phyloP scores from a whole-genome alignment of 2,329 filamentous ascomycete genomes.

The Alternaria hordeiaustralica region DNA sequence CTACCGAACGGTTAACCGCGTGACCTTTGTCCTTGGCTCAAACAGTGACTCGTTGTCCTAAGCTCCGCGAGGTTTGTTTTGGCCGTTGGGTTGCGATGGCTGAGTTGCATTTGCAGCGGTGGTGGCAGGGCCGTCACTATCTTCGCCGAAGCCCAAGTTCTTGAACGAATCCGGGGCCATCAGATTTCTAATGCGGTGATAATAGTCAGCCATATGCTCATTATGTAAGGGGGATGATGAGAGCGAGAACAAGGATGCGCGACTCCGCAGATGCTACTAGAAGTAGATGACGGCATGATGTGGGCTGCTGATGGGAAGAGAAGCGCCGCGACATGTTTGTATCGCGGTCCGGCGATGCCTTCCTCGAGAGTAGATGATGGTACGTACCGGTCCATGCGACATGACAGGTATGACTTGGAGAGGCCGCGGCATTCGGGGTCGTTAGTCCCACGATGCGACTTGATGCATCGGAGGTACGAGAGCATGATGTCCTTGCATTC shows the following conservation, averaged over 20 bases:
- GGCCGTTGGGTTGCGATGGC: constrained; percentile 28
- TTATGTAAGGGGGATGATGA: constrained; percentile 8
- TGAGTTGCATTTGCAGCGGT: constrained; percentile 36
- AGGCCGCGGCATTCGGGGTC: constrained; percentile 82
- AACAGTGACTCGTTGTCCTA: constrained; percentile 22
- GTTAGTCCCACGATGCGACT: constrained; percentile 81
- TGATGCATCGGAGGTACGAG: constrained; percentile 85
- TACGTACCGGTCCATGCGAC: constrained; percentile 90
- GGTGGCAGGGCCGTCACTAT: constrained; percentile 41
- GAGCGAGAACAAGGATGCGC: neutral
- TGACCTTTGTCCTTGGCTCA: constrained; percentile 28
- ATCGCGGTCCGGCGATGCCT: neutral
- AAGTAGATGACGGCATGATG: too few relatives aligned
- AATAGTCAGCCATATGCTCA: neutral
- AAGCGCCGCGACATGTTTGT: neutral
- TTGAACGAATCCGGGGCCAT: constrained; percentile 97
- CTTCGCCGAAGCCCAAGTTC: constrained; percentile 80
- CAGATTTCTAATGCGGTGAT: constrained; percentile 65
- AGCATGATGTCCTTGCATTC: constrained; percentile 93
- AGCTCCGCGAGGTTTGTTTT: constrained; percentile 32
- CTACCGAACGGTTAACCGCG: constrained; percentile 34
- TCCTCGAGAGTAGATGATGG: neutral
- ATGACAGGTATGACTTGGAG: constrained; percentile 87
- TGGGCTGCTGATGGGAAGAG: too few relatives aligned
- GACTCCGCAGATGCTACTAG: constrained; percentile 21